These are phyloP conservation scores for Tetradesmus lagerheimii DNA, from an alignment of 139 green algal species.

Conservation along the genomic window DNA sequence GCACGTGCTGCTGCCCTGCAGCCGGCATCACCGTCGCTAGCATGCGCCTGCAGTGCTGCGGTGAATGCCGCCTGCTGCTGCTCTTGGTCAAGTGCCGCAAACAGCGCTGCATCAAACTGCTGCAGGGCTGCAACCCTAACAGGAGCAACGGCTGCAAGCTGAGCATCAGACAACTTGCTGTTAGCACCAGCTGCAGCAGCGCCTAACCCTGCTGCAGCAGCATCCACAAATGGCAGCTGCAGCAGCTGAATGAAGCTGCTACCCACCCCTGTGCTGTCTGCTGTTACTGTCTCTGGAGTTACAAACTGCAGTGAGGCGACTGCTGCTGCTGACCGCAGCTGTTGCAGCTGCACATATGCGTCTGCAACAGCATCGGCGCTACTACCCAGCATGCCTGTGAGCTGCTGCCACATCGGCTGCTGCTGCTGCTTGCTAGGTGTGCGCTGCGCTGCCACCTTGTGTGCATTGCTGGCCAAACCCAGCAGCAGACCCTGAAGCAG, in stretches of 20 bases:
- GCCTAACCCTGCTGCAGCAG: not conserved
- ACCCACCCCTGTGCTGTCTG: not conserved
- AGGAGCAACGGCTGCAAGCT: constrained; percentile 23
- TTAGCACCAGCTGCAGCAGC: not conserved
- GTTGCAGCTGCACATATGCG: not conserved
- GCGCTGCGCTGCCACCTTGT: not conserved
- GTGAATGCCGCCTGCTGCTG: constrained; percentile 20
- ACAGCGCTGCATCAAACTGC: constrained; percentile 7
- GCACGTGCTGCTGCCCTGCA: constrained; percentile 55
- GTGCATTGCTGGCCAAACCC: not conserved
- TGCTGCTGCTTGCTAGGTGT: not conserved
- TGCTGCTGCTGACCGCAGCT: not conserved
- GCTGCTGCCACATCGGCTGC: constrained; percentile 2
- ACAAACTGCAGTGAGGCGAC: not conserved
- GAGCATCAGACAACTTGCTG: not conserved
- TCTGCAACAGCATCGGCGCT: not conserved
- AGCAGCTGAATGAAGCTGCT: constrained; percentile 31
- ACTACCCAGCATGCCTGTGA: not conserved
- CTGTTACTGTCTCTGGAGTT: not conserved
- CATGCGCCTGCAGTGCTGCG: constrained; percentile 46
- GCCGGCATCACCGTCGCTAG: constrained; percentile 47
- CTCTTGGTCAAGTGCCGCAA: constrained; percentile 33
- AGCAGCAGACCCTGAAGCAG: constrained; percentile 4
- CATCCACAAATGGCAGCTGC: constrained; percentile 13
- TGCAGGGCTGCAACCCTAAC: constrained; percentile 42